A percentile compares a stretch with the other conserved stretches of the same genome.
phyloP scores from a whole-genome alignment of 495 filamentous ascomycete genomes.

The Xylaria telfairii region DNA sequence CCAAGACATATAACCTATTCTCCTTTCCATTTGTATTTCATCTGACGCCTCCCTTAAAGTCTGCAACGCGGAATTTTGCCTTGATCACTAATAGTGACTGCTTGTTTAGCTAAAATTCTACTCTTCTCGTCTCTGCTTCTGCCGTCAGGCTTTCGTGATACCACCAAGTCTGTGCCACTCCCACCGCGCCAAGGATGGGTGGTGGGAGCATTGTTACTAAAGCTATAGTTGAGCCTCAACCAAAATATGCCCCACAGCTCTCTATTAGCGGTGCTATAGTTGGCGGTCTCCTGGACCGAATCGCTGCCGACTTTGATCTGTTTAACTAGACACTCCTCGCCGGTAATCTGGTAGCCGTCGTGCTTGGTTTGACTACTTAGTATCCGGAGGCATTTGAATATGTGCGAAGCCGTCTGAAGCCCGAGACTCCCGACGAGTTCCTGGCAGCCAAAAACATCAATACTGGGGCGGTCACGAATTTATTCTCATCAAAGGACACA shows the following conservation, averaged over 20 bases:
- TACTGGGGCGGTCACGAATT: conserved; percentile 31
- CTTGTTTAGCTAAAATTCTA: too few relatives aligned
- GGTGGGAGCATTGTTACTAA: conserved; percentile 62
- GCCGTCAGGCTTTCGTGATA: too few relatives aligned
- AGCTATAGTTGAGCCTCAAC: conserved; percentile 60
- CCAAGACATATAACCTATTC: too few relatives aligned
- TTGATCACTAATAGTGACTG: too few relatives aligned
- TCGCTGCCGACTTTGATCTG: conserved; percentile 34
- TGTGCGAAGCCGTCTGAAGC: conserved; percentile 30
- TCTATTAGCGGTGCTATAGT: conserved; percentile 56
- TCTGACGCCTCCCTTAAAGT: too few relatives aligned
- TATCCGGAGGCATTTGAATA: conserved; percentile 32
- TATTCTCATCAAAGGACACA: conserved; percentile 44
- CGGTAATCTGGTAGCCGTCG: conserved; percentile 32
- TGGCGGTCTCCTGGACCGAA: conserved; percentile 52
- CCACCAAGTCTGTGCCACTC: too few relatives aligned
- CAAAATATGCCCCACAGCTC: conserved; percentile 61
- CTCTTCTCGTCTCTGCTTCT: too few relatives aligned
- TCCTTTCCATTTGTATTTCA: too few relatives aligned
- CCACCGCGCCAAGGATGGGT: too few relatives aligned
- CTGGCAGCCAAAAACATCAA: conserved; percentile 38
- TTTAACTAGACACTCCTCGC: conserved; percentile 32
- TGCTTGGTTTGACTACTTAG: conserved; percentile 37
- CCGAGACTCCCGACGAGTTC: conserved; percentile 36
- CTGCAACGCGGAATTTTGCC: too few relatives aligned